Conservation (phyloP, 75 land plant species). For the Sequoia sempervirens region DNA sequence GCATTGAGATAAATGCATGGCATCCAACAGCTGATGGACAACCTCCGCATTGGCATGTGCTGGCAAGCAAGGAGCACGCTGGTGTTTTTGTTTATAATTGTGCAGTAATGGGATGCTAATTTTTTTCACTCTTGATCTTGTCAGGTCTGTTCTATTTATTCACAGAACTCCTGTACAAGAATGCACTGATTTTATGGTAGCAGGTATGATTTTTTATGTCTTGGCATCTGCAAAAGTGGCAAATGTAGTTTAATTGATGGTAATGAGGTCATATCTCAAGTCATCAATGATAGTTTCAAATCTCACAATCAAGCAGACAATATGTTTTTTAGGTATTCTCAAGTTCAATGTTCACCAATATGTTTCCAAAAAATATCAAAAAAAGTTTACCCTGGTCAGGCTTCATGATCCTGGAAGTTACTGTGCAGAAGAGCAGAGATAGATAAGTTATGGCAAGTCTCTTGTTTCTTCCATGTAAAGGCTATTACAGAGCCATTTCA, state of each 20-base stretch:
- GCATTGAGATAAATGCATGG: conserved; percentile 28
- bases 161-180: conserved; percentile 11
- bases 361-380: not conserved
- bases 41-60: conserved; percentile 30
- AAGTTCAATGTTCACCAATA: not conserved
- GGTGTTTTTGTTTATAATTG: conserved; percentile 47
- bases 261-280: not conserved
- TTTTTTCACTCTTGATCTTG: conserved; percentile 2
- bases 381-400: not conserved
- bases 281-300: not conserved
- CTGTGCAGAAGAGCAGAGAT: not conserved
- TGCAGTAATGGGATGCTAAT: conserved; percentile 40
- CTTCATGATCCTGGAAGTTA: not conserved
- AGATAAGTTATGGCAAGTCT: not conserved
- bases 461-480: conserved; percentile 3
- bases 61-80: conserved; percentile 20
- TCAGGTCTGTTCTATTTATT: conserved; percentile 5
- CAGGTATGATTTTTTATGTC: conserved; percentile 7
- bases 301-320: not conserved
- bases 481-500: not conserved
- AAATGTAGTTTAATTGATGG: not conserved
- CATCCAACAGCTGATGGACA: conserved; percentile 14
- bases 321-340: not conserved
- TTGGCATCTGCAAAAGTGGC: conserved; percentile 3
- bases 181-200: conserved; percentile 6